These are phyloP conservation scores for Pleurostoma richardsiae DNA, from an alignment of 2,329 filamentous ascomycete species.

Conservation along the genomic window DNA sequence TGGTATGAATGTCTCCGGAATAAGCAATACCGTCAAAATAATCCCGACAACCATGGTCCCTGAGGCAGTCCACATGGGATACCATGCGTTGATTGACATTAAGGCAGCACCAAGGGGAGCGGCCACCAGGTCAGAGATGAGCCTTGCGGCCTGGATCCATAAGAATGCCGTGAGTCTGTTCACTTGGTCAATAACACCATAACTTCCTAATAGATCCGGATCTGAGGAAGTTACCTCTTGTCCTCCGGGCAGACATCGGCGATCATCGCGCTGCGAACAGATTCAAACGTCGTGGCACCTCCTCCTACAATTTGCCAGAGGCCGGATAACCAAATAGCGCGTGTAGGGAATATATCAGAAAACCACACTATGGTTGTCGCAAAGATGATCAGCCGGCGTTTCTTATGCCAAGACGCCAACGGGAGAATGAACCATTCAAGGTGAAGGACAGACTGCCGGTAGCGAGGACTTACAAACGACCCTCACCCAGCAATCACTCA, in stretches of 20 bases:
- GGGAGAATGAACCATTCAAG: too few relatives aligned
- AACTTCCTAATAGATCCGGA: too few relatives aligned
- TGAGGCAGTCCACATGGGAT: conserved; percentile 7
- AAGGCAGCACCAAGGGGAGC: conserved; percentile 9
- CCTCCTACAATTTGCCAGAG: conserved; percentile 10
- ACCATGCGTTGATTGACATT: conserved; percentile 8
- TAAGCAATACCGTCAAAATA: neutral
- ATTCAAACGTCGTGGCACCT: conserved; percentile 5
- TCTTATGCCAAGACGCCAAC: too few relatives aligned
- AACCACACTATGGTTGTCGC: conserved; percentile 4
- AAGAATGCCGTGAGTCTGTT: conserved; percentile 11
- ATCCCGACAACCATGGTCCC: conserved; percentile 1
- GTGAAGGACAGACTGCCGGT: too few relatives aligned
- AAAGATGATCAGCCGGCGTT: too few relatives aligned
- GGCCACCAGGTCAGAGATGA: conserved; percentile 9
- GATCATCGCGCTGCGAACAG: conserved; percentile 7
- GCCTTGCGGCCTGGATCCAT: conserved; percentile 3
- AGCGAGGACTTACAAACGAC: conserved; percentile 9
- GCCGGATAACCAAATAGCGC: conserved; percentile 10
- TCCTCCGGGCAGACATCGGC: conserved; percentile 11
- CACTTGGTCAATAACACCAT: too few relatives aligned
- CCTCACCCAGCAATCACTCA: conserved; percentile 10
- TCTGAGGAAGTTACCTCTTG: conserved; percentile 2
- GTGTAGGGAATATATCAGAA: conserved; percentile 7
- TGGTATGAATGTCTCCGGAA: conserved; percentile 3